Conservation (phyloP, 768 basidiomycete genomes). For the Hygrophoropsis aurantiaca region DNA sequence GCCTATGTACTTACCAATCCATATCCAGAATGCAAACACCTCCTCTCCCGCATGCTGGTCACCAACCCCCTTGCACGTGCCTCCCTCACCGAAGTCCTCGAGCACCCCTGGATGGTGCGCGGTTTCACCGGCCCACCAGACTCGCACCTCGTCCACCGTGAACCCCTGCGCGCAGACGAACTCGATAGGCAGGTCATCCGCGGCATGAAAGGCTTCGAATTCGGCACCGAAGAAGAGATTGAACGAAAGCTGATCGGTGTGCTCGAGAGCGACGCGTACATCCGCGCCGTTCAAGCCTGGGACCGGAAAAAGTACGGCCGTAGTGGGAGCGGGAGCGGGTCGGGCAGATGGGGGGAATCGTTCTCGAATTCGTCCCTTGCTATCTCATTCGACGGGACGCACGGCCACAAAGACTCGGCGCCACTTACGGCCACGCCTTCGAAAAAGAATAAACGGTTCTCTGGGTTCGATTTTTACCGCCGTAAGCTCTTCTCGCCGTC, state of each 20-base stretch:
- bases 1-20: too few relatives aligned
- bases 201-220: slow-evolving; percentile 96
- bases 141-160: slow-evolving; percentile 82
- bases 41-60: slow-evolving; percentile 94
- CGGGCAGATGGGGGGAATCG: slow-evolving; percentile 48
- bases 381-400: slow-evolving; percentile 55
- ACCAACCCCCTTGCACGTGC: slow-evolving; percentile 88
- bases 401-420: slow-evolving; percentile 38
- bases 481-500: slow-evolving; percentile 76
- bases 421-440: slow-evolving; percentile 43
- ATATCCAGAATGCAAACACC: slow-evolving; percentile 85
- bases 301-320: slow-evolving; percentile 62
- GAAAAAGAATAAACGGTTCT: slow-evolving; percentile 83
- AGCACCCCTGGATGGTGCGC: slow-evolving; percentile 91
- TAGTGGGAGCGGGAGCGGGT: slow-evolving; percentile 36
- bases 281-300: slow-evolving; percentile 72
- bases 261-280: slow-evolving; percentile 77
- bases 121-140: slow-evolving; percentile 81
- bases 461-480: slow-evolving; percentile 92
- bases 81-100: slow-evolving; percentile 78
- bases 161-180: slow-evolving; percentile 86
- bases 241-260: slow-evolving; percentile 69
- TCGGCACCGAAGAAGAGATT: slow-evolving; percentile 87
- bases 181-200: slow-evolving; percentile 83
- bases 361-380: slow-evolving; percentile 71